A percentile compares a stretch with the other conserved stretches of the same genome.
phyloP scores from a whole-genome alignment of 2,329 filamentous ascomycete species.

The Thermothelomyces thermophilus region DNA sequence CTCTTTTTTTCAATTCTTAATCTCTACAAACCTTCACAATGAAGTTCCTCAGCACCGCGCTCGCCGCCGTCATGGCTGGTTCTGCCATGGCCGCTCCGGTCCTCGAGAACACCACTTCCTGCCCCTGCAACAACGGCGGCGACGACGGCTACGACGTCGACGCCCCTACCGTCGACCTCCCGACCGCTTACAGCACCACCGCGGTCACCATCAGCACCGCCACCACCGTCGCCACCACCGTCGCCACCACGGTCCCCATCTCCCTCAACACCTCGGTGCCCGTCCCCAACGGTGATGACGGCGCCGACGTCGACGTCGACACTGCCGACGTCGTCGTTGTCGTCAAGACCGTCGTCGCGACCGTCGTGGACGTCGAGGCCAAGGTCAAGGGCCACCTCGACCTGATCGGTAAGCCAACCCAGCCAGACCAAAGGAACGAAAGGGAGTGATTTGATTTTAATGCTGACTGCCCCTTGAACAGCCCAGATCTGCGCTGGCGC shows the following conservation, averaged over 20 bases:
- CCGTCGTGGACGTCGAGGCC: conserved; percentile 6
- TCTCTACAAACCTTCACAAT: conserved; percentile 17
- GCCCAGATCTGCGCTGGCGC: conserved; percentile 2
- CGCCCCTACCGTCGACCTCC: not conserved
- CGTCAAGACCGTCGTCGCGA: not conserved
- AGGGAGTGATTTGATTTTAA: too few relatives aligned
- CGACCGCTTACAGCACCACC: too few relatives aligned
- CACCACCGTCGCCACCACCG: not conserved
- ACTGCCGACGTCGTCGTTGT: not conserved
- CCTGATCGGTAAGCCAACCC: conserved; percentile 4
- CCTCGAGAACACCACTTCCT: conserved; percentile 2
- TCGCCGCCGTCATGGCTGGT: conserved; percentile 19
- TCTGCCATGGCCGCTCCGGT: conserved; percentile 19
- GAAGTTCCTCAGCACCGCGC: conserved; percentile 21
- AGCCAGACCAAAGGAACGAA: too few relatives aligned
- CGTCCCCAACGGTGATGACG: too few relatives aligned
- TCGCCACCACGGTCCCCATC: not conserved
- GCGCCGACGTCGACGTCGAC: not conserved
- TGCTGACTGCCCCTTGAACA: too few relatives aligned
- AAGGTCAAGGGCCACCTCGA: conserved; percentile 10
- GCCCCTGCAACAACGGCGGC: not conserved
- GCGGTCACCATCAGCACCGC: not conserved
- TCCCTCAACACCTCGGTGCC: not conserved
- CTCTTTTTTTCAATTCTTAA: too few relatives aligned
- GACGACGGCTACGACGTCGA: not conserved